Evolutionary conservation across 345 rosid genomes (phyloP).

Genomic region (Moricandia moricandioides): DNA sequence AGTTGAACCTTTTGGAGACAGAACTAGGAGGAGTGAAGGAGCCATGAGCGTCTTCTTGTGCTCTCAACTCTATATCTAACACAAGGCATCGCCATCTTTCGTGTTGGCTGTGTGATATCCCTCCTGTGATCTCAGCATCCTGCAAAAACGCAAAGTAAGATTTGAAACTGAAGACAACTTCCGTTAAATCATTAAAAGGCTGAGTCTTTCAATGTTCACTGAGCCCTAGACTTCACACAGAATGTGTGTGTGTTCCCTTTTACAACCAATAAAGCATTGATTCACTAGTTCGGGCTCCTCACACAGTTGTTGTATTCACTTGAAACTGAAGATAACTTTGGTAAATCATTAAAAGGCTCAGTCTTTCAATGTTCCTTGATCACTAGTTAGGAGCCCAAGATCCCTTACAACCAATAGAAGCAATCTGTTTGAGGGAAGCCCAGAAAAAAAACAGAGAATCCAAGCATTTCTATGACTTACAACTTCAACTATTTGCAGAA

Average conservation of each 20-base stretch:
- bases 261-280: neutral
- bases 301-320: neutral
- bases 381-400: neutral
- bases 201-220: neutral
- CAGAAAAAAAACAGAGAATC: neutral
- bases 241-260: no score
- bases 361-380: neutral
- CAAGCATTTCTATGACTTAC: neutral
- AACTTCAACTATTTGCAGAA: neutral
- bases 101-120: constrained; percentile 35
- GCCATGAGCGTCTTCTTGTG: constrained; percentile 38
- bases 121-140: constrained; percentile 72
- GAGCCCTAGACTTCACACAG: neutral
- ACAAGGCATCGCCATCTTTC: constrained; percentile 35
- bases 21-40: constrained; percentile 47
- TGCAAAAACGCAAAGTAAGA: constrained; percentile 26
- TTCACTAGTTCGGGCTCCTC: neutral
- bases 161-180: neutral
- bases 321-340: neutral
- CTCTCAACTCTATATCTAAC: constrained; percentile 49
- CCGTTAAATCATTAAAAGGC: neutral
- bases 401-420: neutral
- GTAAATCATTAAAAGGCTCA: neutral
- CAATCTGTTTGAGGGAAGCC: neutral
- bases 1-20: constrained; percentile 58